Conservation (phyloP, 228 moss, liverwort and hornwort genomes). For the Sphagnum magellanicum region DNA sequence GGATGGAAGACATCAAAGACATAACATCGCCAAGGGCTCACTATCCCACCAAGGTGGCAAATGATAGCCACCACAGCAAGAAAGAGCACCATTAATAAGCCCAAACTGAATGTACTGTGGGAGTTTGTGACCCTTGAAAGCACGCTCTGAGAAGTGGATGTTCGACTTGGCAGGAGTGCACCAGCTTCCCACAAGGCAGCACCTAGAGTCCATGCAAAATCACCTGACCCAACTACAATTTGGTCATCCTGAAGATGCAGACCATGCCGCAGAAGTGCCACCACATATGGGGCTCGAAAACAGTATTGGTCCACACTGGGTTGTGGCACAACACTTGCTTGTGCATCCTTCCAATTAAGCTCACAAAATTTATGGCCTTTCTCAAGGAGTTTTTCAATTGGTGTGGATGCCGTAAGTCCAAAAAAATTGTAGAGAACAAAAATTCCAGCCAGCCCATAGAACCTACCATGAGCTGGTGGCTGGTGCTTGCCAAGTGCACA, state of each 20-base stretch:
- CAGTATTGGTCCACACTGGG: conserved; percentile 96
- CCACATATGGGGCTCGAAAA: conserved; percentile 90
- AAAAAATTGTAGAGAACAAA: conserved; percentile 99
- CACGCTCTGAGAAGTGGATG: conserved; percentile 22
- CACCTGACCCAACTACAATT: conserved; percentile 78
- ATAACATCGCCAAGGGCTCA: conserved; percentile 48
- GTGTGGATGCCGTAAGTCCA: conserved; percentile 66
- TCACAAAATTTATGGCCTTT: conserved; percentile 85
- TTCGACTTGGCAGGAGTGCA: conserved; percentile 58
- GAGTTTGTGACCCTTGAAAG: conserved; percentile 24
- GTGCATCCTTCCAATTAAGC: conserved; percentile 75
- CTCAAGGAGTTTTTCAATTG: conserved; percentile 62
- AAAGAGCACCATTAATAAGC: conserved; percentile 46
- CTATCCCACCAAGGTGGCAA: conserved; percentile 35
- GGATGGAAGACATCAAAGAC: conserved; percentile 67
- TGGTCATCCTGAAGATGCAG: conserved; percentile 84
- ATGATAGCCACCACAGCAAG: conserved; percentile 39
- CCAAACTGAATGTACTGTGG: conserved; percentile 20
- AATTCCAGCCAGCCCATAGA: conserved; percentile 92
- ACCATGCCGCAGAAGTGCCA: conserved; percentile 75
- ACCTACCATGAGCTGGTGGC: conserved; percentile 70
- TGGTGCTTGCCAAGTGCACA: conserved; percentile 93
- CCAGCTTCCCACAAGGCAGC: conserved; percentile 96
- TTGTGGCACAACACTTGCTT: conserved; percentile 64
- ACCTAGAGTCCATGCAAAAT: conserved; percentile 97